Evolutionary conservation across 768 basidiomycete species (phyloP).

Genomic region (Suillus plorans): DNA sequence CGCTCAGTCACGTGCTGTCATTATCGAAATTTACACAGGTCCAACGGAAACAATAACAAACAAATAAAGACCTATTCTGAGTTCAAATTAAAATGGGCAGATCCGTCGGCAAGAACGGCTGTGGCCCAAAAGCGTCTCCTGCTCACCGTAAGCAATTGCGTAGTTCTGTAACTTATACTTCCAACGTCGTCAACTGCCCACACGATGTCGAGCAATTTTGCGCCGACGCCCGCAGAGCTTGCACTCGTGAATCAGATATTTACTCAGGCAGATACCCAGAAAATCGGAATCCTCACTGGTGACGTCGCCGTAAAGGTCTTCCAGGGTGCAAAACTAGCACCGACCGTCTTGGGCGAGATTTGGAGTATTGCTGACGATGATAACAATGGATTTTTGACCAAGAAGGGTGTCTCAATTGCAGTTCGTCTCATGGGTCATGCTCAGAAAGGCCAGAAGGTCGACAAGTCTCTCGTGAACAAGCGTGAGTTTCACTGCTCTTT

Average conservation of each 20-base stretch:
- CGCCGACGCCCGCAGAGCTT: slow-evolving; percentile 47
- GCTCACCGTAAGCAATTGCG: slow-evolving; percentile 13
- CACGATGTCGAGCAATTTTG: slow-evolving; percentile 43
- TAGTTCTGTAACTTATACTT: slow-evolving; percentile 26
- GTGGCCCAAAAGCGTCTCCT: background rate
- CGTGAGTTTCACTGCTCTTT: slow-evolving; percentile 47
- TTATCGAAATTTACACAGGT: slow-evolving; percentile 5
- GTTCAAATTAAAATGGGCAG: background rate
- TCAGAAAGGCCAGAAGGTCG: slow-evolving; percentile 77
- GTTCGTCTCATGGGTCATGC: slow-evolving; percentile 92
- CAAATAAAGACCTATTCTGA: slow-evolving; percentile 4
- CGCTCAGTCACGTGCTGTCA: slow-evolving; percentile 30
- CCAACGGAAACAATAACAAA: background rate
- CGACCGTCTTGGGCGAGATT: slow-evolving; percentile 83
- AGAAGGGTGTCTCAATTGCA: slow-evolving; percentile 83
- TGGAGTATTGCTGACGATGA: slow-evolving; percentile 93
- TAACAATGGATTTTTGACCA: slow-evolving; percentile 90
- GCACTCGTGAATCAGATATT: slow-evolving; percentile 76
- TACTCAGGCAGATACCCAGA: slow-evolving; percentile 68
- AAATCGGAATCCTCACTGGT: slow-evolving; percentile 83
- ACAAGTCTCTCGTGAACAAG: slow-evolving; percentile 61
- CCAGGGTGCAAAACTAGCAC: slow-evolving; percentile 76
- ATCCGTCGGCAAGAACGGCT: slow-evolving; percentile 8
- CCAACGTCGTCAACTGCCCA: slow-evolving; percentile 8
- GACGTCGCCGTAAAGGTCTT: slow-evolving; percentile 90